These are phyloP conservation scores for Alternaria triticina DNA, from an alignment of 2,329 filamentous ascomycete species.

Conservation along the genomic window DNA sequence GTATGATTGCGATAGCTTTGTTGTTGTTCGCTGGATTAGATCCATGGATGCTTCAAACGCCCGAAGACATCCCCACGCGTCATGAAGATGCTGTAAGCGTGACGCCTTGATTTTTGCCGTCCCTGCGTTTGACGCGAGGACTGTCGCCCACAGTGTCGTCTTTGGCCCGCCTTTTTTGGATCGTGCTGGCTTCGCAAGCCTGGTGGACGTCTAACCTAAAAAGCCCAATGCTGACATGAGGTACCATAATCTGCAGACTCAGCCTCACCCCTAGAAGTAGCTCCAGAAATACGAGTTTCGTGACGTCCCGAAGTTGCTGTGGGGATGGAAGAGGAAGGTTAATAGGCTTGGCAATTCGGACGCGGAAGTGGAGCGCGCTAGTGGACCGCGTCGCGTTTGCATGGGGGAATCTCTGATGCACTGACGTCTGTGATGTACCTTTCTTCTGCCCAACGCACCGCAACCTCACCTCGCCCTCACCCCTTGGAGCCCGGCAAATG, in stretches of 20 bases:
- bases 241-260: no score
- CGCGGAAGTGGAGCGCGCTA: constrained; percentile 30
- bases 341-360: constrained; percentile 29
- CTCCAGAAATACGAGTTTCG: background rate
- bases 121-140: no score
- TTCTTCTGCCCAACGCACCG: constrained; percentile 13
- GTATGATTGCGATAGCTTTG: no score
- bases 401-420: constrained; percentile 28
- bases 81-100: no score
- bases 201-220: background rate
- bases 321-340: constrained; percentile 18
- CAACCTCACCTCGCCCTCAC: background rate
- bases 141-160: no score
- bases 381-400: constrained; percentile 32
- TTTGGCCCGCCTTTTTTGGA: background rate
- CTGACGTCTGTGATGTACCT: constrained; percentile 20
- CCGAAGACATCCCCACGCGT: no score
- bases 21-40: no score
- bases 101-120: no score
- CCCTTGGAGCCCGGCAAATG: background rate
- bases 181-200: background rate
- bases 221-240: background rate
- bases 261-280: background rate
- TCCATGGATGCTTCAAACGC: no score
- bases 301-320: constrained; percentile 4